Evolutionary conservation across 2,329 filamentous ascomycete species (phyloP).

Genomic region (Aspergillus melleus): DNA sequence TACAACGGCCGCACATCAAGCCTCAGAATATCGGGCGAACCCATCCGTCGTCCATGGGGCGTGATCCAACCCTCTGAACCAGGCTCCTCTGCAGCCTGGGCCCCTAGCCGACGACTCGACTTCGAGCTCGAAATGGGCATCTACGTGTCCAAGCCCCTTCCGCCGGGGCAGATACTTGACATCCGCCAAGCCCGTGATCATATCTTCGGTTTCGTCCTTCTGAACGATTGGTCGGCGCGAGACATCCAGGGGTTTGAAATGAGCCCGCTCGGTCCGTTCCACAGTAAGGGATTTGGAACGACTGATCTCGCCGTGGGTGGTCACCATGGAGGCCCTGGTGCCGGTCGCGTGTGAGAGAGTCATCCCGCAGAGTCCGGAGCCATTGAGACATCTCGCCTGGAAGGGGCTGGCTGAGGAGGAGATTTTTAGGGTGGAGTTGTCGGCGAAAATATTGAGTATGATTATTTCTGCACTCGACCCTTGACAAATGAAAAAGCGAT

Average conservation of each 20-base stretch:
- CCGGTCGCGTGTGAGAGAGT: background rate
- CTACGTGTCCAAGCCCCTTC: constrained; percentile 44
- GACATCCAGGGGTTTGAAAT: constrained; percentile 63
- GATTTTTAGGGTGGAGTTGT: constrained; percentile 14
- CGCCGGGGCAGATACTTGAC: constrained; percentile 38
- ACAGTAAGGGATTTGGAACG: constrained; percentile 60
- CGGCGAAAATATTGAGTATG: constrained; percentile 10
- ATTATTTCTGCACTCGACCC: background rate
- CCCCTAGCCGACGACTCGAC: constrained; percentile 44
- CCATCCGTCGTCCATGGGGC: constrained; percentile 14
- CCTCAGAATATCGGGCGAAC: constrained; percentile 9
- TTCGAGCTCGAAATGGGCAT: constrained; percentile 54
- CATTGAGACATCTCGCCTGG: constrained; percentile 12
- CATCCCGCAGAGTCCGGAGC: constrained; percentile 4
- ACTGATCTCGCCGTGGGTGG: constrained; percentile 61
- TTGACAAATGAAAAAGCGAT: background rate
- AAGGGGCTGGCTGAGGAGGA: background rate
- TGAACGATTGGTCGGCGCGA: constrained; percentile 63
- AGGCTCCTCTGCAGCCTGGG: constrained; percentile 25
- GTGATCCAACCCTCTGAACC: background rate
- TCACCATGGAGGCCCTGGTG: constrained; percentile 57
- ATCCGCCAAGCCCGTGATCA: constrained; percentile 51
- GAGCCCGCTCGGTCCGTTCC: constrained; percentile 60
- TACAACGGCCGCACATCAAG: constrained; percentile 20
- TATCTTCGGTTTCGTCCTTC: constrained; percentile 62